Evolutionary conservation across 345 rosid species (phyloP), one percentile per base, ranked within the genome.

Genomic region (Aethionema arabicum): DNA sequence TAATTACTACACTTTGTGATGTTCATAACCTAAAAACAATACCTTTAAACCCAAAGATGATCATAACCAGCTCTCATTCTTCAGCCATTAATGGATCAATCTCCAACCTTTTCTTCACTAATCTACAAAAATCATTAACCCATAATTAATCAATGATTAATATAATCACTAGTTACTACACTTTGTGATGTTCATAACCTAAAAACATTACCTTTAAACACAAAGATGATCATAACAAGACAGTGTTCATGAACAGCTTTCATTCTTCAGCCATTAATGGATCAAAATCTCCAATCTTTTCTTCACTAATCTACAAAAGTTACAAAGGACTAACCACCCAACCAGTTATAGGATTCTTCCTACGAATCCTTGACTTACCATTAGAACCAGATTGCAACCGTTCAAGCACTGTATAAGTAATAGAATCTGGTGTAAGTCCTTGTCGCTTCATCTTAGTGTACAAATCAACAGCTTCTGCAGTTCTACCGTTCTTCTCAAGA

Each of bases 281-380:
- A 21, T 21, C 27, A 21, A 21, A 21, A 21, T 21, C 27, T 21
- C 27, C 27, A 21, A 27, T 39, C n/a, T 51, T 29, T 1, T 68
- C 15, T 39, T 67, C 6, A 4, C 11, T 59, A 11, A 11, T 29
- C 13, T 9, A 53, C 16, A 0, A 40, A 8, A 9, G 7, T 13
- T 82, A 77, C 46, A 89, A 59, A 32, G 89, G 87, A 60, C 89
- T 86, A 6, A 89, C 95, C 36, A 92, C 79, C 95, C 95, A 92
- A 47, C 97, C 98, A 0, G 95, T 85, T 52, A 89, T 85, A 0
- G 97, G 95, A 78, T 87, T 75, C 79, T 89, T 75, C 81, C 85
- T 75, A n/a, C 96, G 93, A 8, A 78, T 63, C 66, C 93, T 74
- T 32, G 79, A 65, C 68, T 80, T 89, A 66, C 80, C 73, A 16